Evolutionary conservation across 2,329 filamentous ascomycete genomes (phyloP).

Genomic region (Domatiomyces globalis): DNA sequence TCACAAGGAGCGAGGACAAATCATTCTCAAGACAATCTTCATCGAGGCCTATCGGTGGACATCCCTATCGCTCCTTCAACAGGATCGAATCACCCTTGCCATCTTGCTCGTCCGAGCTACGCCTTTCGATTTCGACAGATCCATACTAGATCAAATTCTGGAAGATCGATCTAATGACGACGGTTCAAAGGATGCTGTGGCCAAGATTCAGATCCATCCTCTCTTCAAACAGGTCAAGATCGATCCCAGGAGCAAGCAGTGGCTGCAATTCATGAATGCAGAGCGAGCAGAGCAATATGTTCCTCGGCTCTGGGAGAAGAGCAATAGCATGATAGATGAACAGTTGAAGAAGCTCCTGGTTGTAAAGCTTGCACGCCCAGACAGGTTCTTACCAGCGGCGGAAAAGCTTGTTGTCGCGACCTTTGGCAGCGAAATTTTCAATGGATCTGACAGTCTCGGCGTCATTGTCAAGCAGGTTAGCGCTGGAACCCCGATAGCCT

Average conservation of each 20-base stretch:
- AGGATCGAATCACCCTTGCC: conserved; percentile 83
- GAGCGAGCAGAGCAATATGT: conserved; percentile 77
- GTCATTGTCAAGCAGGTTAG: conserved; percentile 73
- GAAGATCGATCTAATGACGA: conserved; percentile 69
- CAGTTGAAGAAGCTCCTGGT: conserved; percentile 72
- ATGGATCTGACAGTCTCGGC: conserved; percentile 71
- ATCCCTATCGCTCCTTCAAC: conserved; percentile 82
- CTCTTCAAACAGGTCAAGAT: conserved; percentile 57
- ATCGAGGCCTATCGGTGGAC: conserved; percentile 84
- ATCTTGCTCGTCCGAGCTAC: conserved; percentile 91
- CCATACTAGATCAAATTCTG: conserved; percentile 70
- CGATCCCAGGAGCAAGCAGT: conserved; percentile 47
- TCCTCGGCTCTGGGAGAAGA: conserved; percentile 59
- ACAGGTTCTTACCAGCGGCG: conserved; percentile 83
- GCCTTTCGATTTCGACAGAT: conserved; percentile 91
- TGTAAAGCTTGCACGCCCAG: conserved; percentile 87
- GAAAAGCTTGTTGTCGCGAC: conserved; percentile 80
- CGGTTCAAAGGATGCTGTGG: conserved; percentile 51
- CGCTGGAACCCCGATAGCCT: conserved; percentile 69
- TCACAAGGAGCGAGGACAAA: conserved; percentile 65
- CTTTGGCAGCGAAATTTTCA: conserved; percentile 70
- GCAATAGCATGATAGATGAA: conserved; percentile 53
- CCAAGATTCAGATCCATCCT: conserved; percentile 52
- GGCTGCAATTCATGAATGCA: conserved; percentile 70
- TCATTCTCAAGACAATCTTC: conserved; percentile 85